Evolutionary conservation across 148 eudicot species (phyloP), one percentile per base, ranked within the genome.

Genomic region (Cornus controversa): DNA sequence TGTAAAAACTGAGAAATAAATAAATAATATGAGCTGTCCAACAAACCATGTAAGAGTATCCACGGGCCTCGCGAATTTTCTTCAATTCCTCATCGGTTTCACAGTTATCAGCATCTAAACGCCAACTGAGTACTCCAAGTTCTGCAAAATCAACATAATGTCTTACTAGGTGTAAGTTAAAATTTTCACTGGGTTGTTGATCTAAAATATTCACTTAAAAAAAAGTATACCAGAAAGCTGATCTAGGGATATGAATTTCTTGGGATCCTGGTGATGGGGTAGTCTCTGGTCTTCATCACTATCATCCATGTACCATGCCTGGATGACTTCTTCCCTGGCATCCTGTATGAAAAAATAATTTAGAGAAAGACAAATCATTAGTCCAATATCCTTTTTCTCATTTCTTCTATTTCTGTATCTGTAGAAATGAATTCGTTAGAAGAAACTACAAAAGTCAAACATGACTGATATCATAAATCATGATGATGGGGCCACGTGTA

Each of bases 231-330:
- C 89, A 34, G 87, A 84, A 82, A 94, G 97, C 70, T 85, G 79
- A 20, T 93, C 89, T 28, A 96, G 82, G 45, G 99, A 90, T 31
- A 96, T 91, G 77, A 81, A 93, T 84, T 96, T 93, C 83, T 92
- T 85, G 13, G 98, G 99, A 16, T 90, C 85, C 70, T 86, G 86
- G 76, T 92, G 97, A 82, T 92, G 97, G 67, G 94, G 94, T 68
- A 96, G 97, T 66, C 99, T 87, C 86, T 93, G 99, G 77, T 96
- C 99, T 74, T 87, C 98, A 77, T 83, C 67, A 74, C 90, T 88
- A 58, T 93, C 97, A 88, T 93, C 97, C 98, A 96, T 96, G 83
- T 93, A 96, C 99, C 99, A 93, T 83, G 99, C 99, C 81, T 96
- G 89, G 26, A 96, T 82, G 67, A 93, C 91, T 87, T 96, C 97